Percentiles rank a stretch among this genome's conserved stretches.
These are phyloP conservation scores for Neofusicoccum sp. DNA, from an alignment of 2,329 filamentous ascomycete species.

Conservation along the genomic window DNA sequence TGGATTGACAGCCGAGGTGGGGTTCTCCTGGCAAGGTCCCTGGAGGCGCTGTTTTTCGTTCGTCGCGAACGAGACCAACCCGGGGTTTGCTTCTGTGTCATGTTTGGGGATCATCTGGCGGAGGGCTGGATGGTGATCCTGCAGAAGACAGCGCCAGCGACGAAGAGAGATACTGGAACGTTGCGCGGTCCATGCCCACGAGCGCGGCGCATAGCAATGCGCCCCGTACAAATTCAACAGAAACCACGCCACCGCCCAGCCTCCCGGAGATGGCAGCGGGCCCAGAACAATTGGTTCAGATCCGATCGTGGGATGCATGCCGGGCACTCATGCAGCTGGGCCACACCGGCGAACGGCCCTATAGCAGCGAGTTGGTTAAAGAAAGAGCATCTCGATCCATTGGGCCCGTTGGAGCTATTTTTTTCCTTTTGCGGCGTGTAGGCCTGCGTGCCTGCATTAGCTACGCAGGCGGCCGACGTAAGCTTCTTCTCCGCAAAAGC, in stretches of 20 bases:
- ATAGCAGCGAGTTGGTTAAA: background rate
- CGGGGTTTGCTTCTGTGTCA: background rate
- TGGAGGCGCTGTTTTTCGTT: background rate
- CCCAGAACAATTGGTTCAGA: no score
- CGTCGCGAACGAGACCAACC: no score
- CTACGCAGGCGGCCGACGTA: background rate
- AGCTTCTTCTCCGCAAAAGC: conserved; percentile 1
- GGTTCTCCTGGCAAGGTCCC: background rate
- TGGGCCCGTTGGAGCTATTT: background rate
- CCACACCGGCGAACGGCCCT: background rate
- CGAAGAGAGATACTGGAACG: background rate
- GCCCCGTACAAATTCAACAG: no score
- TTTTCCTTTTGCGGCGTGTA: background rate
- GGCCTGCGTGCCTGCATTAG: background rate
- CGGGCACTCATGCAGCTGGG: no score
- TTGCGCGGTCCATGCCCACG: background rate
- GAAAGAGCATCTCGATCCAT: background rate
- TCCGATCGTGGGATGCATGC: no score
- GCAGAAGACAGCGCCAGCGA: background rate
- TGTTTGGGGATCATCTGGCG: background rate
- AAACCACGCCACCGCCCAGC: no score
- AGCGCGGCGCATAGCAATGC: no score
- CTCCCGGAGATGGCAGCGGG: no score
- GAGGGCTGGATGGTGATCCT: background rate
- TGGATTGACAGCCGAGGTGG: background rate